A percentile compares a stretch with the other conserved stretches of the same genome.
phyloP scores from a whole-genome alignment of 805 yeast genomes.

The Lipomyces sp. region DNA sequence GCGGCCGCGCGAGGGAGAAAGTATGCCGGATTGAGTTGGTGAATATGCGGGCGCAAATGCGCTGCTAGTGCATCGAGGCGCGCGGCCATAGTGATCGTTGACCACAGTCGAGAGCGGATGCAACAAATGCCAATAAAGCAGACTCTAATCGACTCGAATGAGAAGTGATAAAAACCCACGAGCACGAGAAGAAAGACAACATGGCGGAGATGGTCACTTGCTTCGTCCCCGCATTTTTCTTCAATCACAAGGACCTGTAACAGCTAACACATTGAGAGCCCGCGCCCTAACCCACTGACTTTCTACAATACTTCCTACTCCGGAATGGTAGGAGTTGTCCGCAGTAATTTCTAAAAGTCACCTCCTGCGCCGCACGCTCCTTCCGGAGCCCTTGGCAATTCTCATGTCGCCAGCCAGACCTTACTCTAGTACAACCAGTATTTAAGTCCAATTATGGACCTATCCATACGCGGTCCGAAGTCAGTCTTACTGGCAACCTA shows the following conservation, averaged over 20 bases:
- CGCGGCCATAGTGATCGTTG: neutral
- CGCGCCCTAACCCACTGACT: neutral
- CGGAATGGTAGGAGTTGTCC: neutral
- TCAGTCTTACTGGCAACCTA: constrained; percentile 12
- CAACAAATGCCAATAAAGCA: too few relatives aligned
- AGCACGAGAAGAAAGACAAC: too few relatives aligned
- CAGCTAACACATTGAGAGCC: neutral
- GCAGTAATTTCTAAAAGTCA: neutral
- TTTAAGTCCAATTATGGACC: neutral
- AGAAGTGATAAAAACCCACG: too few relatives aligned
- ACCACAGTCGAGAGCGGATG: too few relatives aligned
- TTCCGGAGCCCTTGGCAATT: neutral
- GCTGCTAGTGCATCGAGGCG: constrained; percentile 16
- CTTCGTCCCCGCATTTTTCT: neutral
- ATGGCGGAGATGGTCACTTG: neutral
- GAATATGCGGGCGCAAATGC: constrained; percentile 35
- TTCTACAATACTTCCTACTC: neutral
- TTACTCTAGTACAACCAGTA: neutral
- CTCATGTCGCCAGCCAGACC: neutral
- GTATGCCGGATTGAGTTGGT: constrained; percentile 46
- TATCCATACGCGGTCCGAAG: neutral
- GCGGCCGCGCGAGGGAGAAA: constrained; percentile 46
- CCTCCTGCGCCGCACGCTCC: constrained; percentile 4
- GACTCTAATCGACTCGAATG: too few relatives aligned
- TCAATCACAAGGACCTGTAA: neutral